Conservation (phyloP, 2,329 filamentous ascomycete genomes). For the Diaporthe sp. region DNA sequence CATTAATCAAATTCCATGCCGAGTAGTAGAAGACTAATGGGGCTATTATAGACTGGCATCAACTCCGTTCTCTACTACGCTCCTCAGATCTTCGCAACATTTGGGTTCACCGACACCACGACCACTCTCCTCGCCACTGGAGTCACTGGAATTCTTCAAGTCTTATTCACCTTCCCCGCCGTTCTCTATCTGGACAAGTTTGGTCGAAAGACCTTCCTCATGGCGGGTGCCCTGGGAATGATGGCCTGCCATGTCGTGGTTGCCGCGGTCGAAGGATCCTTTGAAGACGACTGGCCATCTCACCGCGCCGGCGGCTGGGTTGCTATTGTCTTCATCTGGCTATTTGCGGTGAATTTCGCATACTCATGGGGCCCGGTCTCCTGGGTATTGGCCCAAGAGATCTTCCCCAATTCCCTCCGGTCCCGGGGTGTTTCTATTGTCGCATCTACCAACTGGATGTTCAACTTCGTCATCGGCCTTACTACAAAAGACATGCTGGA, state of each 20-base stretch:
- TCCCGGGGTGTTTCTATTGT: constrained; percentile 43
- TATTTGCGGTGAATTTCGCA: constrained; percentile 49
- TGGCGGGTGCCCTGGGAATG: constrained; percentile 39
- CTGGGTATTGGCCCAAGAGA: constrained; percentile 45
- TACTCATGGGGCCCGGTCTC: constrained; percentile 53
- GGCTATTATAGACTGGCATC: constrained; percentile 38
- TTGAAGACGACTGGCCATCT: constrained; percentile 30
- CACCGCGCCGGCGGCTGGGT: constrained; percentile 37
- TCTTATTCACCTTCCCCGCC: constrained; percentile 38
- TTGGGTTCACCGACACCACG: constrained; percentile 39
- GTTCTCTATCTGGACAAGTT: constrained; percentile 39
- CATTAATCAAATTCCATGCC: rapidly evolving
- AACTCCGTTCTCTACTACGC: constrained; percentile 44
- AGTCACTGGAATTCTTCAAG: constrained; percentile 39
- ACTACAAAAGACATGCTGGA: constrained; percentile 41
- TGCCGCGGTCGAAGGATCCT: constrained; percentile 38
- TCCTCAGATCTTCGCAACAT: constrained; percentile 40
- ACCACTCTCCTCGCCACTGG: constrained; percentile 38
- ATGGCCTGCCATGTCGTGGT: constrained; percentile 39
- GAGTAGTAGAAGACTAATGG: background rate
- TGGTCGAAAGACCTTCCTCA: constrained; percentile 39
- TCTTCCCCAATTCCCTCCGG: constrained; percentile 44
- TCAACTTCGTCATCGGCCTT: constrained; percentile 42
- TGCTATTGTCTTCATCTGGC: constrained; percentile 38
- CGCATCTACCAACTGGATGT: constrained; percentile 45